A percentile compares a stretch with the other conserved stretches of the same genome.
phyloP scores from a whole-genome alignment of 495 filamentous ascomycete genomes.

The Penicillium flavigenum region DNA sequence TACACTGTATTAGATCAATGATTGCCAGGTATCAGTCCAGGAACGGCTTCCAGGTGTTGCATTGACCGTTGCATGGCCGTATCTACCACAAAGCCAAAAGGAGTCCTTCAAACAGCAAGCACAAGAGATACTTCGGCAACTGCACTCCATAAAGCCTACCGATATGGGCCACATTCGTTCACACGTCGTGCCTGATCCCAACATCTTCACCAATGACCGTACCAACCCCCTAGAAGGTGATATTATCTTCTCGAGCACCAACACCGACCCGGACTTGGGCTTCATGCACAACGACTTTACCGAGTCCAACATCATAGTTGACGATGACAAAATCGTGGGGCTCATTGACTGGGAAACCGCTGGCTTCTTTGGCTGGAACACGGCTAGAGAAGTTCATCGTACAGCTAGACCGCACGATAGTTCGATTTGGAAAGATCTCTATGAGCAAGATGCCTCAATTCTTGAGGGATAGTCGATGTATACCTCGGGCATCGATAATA shows the following conservation, averaged over 20 bases:
- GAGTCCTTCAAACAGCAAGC: slow-evolving; percentile 44
- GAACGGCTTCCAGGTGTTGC: slow-evolving; percentile 44
- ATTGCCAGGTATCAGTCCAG: slow-evolving; percentile 41
- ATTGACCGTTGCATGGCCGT: slow-evolving; percentile 45
- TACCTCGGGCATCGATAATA: no score
- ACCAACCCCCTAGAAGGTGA: slow-evolving; percentile 33
- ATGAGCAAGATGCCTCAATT: not conserved
- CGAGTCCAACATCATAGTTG: slow-evolving; percentile 39
- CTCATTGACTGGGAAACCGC: slow-evolving; percentile 51
- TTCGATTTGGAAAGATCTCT: not conserved
- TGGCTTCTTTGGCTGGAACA: slow-evolving; percentile 46
- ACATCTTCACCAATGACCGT: slow-evolving; percentile 1
- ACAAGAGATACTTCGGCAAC: slow-evolving; percentile 30
- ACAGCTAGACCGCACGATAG: not conserved
- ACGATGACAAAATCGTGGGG: slow-evolving; percentile 42
- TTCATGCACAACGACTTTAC: slow-evolving; percentile 47
- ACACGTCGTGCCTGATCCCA: slow-evolving; percentile 32
- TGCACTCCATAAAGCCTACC: slow-evolving; percentile 27
- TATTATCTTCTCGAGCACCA: slow-evolving; percentile 33
- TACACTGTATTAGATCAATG: slow-evolving; percentile 33
- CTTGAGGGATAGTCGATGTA: no score
- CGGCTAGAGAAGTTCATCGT: slow-evolving; percentile 38
- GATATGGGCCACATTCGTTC: slow-evolving; percentile 20
- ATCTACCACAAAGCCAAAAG: slow-evolving; percentile 39
- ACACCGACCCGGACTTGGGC: slow-evolving; percentile 30